Conservation (phyloP, 164 flowering plant species). For the Aristolochia californica region DNA sequence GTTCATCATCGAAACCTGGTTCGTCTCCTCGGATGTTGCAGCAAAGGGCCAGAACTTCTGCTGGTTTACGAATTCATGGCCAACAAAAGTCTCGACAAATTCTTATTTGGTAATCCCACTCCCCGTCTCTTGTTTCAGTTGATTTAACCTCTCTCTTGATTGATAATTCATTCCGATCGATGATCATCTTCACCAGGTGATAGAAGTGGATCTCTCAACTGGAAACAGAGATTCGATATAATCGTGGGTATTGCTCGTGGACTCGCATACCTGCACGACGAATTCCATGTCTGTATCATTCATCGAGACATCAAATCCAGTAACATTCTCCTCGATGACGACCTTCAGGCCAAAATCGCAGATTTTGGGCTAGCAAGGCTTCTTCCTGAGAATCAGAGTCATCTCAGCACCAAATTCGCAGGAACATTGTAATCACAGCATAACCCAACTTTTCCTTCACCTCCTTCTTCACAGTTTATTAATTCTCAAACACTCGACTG, state of each 20-base stretch:
- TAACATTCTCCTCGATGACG: slow-evolving; percentile 42
- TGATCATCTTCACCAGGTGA: slow-evolving; percentile 24
- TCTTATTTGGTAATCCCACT: slow-evolving; percentile 35
- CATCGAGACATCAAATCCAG: slow-evolving; percentile 57
- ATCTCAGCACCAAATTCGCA: slow-evolving; percentile 24
- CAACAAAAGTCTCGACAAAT: slow-evolving; percentile 46
- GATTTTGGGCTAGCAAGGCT: slow-evolving; percentile 7
- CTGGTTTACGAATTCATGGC: slow-evolving; percentile 51
- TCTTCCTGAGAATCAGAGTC: slow-evolving; percentile 1
- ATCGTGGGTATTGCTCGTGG: slow-evolving; percentile 48
- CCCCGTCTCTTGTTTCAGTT: neutral
- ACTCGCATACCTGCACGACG: slow-evolving; percentile 50
- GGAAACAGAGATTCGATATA: slow-evolving; percentile 46
- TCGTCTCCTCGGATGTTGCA: slow-evolving; percentile 50
- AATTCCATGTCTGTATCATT: slow-evolving; percentile 44
- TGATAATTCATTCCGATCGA: neutral
- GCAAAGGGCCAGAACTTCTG: slow-evolving; percentile 36
- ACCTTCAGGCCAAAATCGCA: slow-evolving; percentile 2
- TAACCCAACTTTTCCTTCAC: neutral
- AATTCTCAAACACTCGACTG: neutral
- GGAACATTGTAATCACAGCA: slow-evolving; percentile 43
- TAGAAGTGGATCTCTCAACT: slow-evolving; percentile 28
- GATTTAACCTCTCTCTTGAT: too few relatives aligned
- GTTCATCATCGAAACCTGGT: slow-evolving; percentile 55
- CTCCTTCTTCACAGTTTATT: neutral